Evolutionary conservation across 176 grass and related monocot genomes (phyloP).

Genomic region (Puccinellia tenuiflora): DNA sequence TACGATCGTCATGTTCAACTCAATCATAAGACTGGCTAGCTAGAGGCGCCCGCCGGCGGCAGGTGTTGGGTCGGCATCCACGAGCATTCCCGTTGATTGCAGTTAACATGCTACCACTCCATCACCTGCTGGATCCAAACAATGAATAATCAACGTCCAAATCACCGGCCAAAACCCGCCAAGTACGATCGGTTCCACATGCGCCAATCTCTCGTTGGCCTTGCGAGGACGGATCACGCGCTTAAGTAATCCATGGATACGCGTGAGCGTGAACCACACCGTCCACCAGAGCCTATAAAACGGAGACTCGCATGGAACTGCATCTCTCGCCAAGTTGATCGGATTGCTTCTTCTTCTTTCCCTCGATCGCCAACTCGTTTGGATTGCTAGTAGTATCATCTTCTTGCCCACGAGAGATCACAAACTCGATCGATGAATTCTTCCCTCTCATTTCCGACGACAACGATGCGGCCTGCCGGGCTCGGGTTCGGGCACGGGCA

Average conservation of each 20-base stretch:
- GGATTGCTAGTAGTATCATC: no score
- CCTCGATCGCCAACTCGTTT: no score
- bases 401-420: no score
- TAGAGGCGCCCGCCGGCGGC: neutral
- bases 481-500: no score
- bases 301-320: neutral
- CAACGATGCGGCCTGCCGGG: neutral
- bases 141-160: neutral
- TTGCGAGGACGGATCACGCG: neutral
- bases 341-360: neutral
- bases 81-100: neutral
- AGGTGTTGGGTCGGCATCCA: neutral
- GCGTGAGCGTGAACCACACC: no score
- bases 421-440: no score
- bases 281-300: constrained; percentile 2
- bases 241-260: neutral
- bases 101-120: neutral
- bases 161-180: constrained; percentile 34
- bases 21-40: neutral
- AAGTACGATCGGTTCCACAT: neutral
- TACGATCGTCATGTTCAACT: no score
- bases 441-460: neutral
- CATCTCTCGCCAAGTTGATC: neutral
- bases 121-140: neutral
- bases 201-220: neutral